Base-by-base conservation (phyloP, 139 green algal genomes). In the Closterium sp. region DNA sequence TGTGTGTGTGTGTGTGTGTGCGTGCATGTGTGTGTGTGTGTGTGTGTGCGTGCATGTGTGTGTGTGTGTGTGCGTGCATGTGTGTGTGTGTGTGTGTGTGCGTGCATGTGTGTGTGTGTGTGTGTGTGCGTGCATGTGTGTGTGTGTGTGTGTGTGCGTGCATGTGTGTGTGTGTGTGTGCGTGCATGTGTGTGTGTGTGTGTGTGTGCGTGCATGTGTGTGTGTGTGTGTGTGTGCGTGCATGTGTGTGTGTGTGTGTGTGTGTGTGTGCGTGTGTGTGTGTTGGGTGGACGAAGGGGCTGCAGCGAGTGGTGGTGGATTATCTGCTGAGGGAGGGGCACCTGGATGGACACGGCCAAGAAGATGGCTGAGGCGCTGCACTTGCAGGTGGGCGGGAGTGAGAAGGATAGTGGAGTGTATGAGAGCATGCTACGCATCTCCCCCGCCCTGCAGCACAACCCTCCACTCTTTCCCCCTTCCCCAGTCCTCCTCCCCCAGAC, bases 211-310 rank as follows among this genome's bases (percentile, higher is more conserved):
- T 34, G 83, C 10, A 25, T n/a, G 83, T 86, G 21, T 86, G 83
- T n/a, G 25, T n/a, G 83, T 86, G 83, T 88, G 86, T 89, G 36
- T 89, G 86, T 89, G 36, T 89, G 86, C 84, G 36, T 89, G 86
- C 84, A 23, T 89, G 86, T 89, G 36, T 89, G 36, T 69, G 86
- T 89, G 38, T 89, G 38, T n/a, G n/a, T n/a, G n/a, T n/a, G n/a
- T n/a, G n/a, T n/a, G n/a, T n/a, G n/a, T n/a, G n/a, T n/a, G n/a
- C n/a, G n/a, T n/a, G n/a, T n/a, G n/a, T n/a, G n/a, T n/a, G n/a
- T n/a, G n/a, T n/a, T n/a, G n/a, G n/a, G n/a, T n/a, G n/a, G n/a
- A n/a, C n/a, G n/a, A n/a, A 69, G 43, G 12, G 43, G 43, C 43
- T 69, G 43, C 43, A 69, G 8, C 43, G 43, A 69, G 43, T 69